A percentile compares a stretch with the other conserved stretches of the same genome.
These are phyloP conservation scores for Paramecium octaurelia DNA, from an alignment of 73 alveolate genomes.

Conservation along the genomic window DNA sequence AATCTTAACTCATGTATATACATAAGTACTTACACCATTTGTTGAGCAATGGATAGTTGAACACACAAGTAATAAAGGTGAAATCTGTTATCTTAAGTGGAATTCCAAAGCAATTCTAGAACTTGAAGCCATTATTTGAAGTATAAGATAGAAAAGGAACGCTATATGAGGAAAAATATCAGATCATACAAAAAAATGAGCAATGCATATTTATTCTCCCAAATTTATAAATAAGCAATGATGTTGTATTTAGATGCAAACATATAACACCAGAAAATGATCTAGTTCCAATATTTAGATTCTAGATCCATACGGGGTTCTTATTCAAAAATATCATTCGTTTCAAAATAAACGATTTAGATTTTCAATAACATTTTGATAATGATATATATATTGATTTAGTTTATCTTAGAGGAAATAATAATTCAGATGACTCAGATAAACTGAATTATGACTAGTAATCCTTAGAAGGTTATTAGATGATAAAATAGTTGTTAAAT, in stretches of 20 bases:
- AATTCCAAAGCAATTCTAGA: not conserved
- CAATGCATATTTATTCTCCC: constrained; percentile 1
- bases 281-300: not conserved
- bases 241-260: not conserved
- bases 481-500: not conserved
- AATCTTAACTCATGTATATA: not conserved
- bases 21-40: not conserved
- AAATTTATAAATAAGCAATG: not conserved
- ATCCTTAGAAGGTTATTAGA: not conserved
- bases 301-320: not conserved
- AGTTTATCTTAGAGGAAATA: not conserved
- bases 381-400: not conserved
- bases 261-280: not conserved
- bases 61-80: not conserved
- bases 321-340: not conserved
- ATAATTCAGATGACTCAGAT: not conserved
- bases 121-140: not conserved
- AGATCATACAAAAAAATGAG: not conserved
- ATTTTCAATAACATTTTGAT: not conserved
- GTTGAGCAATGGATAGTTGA: not conserved
- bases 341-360: not conserved
- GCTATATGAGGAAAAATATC: not conserved
- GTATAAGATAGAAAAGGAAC: not conserved
- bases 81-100: not conserved
- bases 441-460: not conserved